A percentile compares a stretch with the other conserved stretches of the same genome.
Evolutionary conservation across 208 protist genomes (phyloP).

Genomic region (Leishmania martiniquensis): DNA sequence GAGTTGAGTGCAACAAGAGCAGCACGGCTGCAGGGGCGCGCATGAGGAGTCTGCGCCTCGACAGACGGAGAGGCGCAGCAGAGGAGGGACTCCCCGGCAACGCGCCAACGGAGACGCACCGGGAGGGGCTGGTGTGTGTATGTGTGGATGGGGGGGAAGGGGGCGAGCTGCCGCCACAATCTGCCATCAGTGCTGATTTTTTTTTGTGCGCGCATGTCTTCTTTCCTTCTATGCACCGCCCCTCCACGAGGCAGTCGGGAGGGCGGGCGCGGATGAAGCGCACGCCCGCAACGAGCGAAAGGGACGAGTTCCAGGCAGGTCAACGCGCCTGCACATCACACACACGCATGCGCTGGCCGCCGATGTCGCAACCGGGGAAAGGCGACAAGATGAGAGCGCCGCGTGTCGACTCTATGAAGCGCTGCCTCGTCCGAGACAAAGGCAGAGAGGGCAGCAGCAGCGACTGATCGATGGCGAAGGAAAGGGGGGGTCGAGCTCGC

Average conservation of each 20-base stretch:
- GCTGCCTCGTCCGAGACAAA: neutral
- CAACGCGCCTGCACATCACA: neutral
- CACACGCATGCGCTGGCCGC: neutral
- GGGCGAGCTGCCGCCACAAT: neutral
- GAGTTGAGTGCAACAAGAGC: neutral
- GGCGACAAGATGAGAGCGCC: neutral
- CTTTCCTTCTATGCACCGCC: neutral
- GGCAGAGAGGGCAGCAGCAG: neutral
- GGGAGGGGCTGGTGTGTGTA: neutral
- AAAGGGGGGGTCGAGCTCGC: neutral
- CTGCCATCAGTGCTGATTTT: neutral
- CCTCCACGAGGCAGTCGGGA: neutral
- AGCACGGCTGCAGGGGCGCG: too few relatives aligned
- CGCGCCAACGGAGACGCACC: neutral
- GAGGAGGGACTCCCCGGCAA: neutral
- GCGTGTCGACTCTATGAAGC: conserved; percentile 3
- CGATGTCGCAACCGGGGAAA: neutral
- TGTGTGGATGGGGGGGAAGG: too few relatives aligned
- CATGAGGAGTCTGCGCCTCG: neutral
- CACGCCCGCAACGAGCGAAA: neutral
- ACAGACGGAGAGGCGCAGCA: neutral
- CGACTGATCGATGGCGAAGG: neutral
- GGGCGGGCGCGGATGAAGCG: neutral
- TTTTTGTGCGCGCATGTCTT: neutral
- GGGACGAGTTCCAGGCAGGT: neutral